A percentile compares a stretch with the other conserved stretches of the same genome.
Evolutionary conservation across 352 stramenopile genomes (phyloP).

Genomic region (Phytophthora vignae): DNA sequence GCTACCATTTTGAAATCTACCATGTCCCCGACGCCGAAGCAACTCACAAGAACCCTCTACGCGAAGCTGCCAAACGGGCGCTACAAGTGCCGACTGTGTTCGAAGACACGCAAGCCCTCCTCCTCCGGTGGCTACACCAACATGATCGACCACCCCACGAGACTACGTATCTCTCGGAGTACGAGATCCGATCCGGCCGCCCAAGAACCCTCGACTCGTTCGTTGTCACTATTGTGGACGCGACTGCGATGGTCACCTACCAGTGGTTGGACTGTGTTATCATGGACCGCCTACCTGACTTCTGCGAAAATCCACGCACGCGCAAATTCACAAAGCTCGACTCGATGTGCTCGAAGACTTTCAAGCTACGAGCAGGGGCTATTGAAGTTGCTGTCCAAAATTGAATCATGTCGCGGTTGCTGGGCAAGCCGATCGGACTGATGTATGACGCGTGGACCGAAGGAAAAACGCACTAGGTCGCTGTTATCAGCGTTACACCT

Average conservation of each 20-base stretch:
- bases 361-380: too few relatives aligned
- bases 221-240: not conserved
- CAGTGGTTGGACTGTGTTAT: not conserved
- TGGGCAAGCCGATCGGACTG: not conserved
- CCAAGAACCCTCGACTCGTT: not conserved
- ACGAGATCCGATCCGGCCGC: not conserved
- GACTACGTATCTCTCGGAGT: not conserved
- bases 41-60: not conserved
- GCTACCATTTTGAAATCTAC: not conserved
- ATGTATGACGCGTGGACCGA: not conserved
- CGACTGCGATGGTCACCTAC: not conserved
- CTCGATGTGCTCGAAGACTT: too few relatives aligned
- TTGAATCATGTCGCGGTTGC: not conserved
- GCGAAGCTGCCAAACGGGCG: not conserved
- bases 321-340: not conserved
- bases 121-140: not conserved
- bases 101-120: not conserved
- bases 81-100: not conserved
- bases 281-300: not conserved
- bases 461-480: not conserved
- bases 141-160: not conserved
- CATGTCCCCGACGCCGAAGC: not conserved
- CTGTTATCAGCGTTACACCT: too few relatives aligned
- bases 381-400: too few relatives aligned
- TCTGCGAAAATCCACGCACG: not conserved